These are phyloP conservation scores for Dactylellina cionopaga DNA, from an alignment of 2,329 filamentous ascomycete species.

Conservation along the genomic window DNA sequence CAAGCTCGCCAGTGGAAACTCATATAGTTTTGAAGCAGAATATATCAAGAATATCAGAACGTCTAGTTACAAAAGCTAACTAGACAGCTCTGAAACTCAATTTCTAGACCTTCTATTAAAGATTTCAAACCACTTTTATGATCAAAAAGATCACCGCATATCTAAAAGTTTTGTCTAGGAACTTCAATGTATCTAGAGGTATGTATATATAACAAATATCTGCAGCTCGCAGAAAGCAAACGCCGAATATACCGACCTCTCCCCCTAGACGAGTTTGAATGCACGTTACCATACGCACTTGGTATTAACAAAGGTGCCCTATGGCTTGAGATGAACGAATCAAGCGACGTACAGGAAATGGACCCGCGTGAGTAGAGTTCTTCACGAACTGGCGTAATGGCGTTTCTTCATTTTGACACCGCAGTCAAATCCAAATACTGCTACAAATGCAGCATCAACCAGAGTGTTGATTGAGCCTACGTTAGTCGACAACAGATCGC, in stretches of 20 bases:
- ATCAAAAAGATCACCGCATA: background rate
- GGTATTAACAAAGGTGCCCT: background rate
- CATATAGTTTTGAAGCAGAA: background rate
- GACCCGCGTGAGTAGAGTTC: background rate
- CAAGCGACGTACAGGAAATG: background rate
- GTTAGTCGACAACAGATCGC: too few species aligned
- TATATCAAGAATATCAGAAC: background rate
- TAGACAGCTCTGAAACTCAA: background rate
- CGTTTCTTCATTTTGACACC: background rate
- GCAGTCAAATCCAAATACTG: background rate
- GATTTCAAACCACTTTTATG: background rate
- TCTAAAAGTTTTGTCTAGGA: background rate
- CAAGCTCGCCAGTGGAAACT: background rate
- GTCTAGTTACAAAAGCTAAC: background rate
- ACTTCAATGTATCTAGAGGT: background rate
- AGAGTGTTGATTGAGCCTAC: too few species aligned
- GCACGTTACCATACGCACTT: conserved; percentile 26
- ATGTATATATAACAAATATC: conserved; percentile 7
- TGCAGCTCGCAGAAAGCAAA: conserved; percentile 18
- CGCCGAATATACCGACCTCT: conserved; percentile 30
- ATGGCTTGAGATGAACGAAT: background rate
- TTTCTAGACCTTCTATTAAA: background rate
- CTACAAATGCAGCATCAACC: background rate
- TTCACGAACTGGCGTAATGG: background rate
- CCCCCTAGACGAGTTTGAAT: conserved; percentile 32